Percentiles rank a stretch among this genome's conserved stretches.
Conservation (phyloP, 306 rosid genomes). For the Cucurbita maxima region DNA sequence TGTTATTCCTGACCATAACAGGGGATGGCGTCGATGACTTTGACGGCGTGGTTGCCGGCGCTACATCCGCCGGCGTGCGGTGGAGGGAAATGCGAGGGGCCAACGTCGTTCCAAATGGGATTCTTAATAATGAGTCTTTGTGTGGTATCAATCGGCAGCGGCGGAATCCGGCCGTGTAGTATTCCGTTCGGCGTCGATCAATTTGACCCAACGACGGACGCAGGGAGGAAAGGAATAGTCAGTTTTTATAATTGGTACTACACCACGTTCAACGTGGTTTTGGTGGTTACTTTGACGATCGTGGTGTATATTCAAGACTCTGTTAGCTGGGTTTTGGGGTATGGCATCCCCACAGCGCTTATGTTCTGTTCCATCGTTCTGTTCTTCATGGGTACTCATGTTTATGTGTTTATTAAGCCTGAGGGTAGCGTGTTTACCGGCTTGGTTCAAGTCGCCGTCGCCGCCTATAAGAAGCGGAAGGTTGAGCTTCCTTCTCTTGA, state of each 20-base stretch:
- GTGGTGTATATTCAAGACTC: conserved; percentile 61
- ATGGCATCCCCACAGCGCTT: conserved; percentile 41
- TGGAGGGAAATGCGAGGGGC: conserved; percentile 22
- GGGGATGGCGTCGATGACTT: conserved; percentile 61
- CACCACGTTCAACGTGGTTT: conserved; percentile 15
- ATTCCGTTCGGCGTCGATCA: conserved; percentile 80
- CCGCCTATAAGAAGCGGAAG: conserved; percentile 47
- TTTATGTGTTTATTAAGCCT: conserved; percentile 32
- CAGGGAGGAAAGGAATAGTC: conserved; percentile 44
- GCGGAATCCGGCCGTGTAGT: conserved; percentile 74
- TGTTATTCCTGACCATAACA: background rate
- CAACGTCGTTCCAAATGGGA: conserved; percentile 21
- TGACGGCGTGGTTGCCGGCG: conserved; percentile 46
- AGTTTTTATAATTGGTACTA: conserved; percentile 74
- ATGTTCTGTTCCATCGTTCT: conserved; percentile 36
- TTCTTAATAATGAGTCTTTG: conserved; percentile 30
- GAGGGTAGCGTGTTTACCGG: conserved; percentile 52
- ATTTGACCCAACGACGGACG: conserved; percentile 42
- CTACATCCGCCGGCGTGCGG: conserved; percentile 53
- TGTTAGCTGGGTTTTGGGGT: conserved; percentile 72
- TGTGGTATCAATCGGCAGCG: conserved; percentile 40
- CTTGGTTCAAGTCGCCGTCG: conserved; percentile 34
- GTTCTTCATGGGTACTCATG: conserved; percentile 31
- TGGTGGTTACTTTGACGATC: conserved; percentile 31
- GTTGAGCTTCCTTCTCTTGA: conserved; percentile 19